Conservation (phyloP, 257 asterid genomes). For the Solanum chiquidenum region DNA sequence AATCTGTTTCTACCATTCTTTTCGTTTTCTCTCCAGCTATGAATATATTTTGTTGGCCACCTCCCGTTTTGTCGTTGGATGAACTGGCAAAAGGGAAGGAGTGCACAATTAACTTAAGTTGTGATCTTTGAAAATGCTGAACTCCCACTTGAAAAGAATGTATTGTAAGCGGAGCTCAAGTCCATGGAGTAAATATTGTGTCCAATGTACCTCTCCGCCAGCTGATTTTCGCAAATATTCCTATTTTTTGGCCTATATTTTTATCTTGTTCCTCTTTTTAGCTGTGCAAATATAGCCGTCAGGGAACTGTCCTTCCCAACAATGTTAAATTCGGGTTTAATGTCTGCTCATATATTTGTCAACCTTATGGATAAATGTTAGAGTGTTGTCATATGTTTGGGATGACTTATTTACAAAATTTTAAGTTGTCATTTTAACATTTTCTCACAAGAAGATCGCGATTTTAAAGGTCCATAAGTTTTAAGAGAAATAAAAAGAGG, state of each 20-base stretch:
- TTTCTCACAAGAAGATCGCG: background rate
- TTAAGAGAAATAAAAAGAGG: background rate
- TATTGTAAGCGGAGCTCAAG: slow-evolving; percentile 24
- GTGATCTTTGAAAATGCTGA: slow-evolving; percentile 13
- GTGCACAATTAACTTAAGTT: slow-evolving; percentile 12
- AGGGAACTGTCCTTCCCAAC: background rate
- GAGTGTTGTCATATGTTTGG: background rate
- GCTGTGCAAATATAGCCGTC: background rate
- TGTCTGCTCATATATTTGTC: background rate
- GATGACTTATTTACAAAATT: background rate
- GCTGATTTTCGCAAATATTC: background rate
- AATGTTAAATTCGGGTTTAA: background rate
- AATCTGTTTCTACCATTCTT: slow-evolving; percentile 18
- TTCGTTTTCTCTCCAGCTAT: slow-evolving; percentile 5
- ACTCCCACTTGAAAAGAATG: slow-evolving; percentile 24
- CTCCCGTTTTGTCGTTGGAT: slow-evolving; percentile 5
- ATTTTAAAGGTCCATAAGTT: background rate
- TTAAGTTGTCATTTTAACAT: background rate
- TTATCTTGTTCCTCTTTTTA: background rate
- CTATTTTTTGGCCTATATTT: background rate
- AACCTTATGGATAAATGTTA: too few relatives aligned
- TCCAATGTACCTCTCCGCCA: background rate
- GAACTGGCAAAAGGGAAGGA: slow-evolving; percentile 17
- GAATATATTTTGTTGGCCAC: slow-evolving; percentile 19
- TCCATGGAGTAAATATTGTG: slow-evolving; percentile 16